Base-by-base conservation (phyloP, 2,329 filamentous ascomycete genomes). In the Lecanosticta acicola region DNA sequence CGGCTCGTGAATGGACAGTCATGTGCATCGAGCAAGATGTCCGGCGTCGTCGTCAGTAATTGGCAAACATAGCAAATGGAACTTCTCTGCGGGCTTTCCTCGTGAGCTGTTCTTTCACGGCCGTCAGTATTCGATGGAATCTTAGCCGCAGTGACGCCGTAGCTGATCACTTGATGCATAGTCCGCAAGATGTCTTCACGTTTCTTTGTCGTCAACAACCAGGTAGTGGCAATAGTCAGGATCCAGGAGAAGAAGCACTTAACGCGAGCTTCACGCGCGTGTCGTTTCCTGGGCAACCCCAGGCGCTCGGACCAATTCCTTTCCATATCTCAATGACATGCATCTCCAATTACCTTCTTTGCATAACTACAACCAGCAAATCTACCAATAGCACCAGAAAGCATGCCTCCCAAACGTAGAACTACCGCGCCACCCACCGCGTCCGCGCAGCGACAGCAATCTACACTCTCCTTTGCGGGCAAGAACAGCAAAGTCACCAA, bases 401-500 rank as follows among this genome's bases (percentile, higher is more conserved):
- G 14, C 38, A 74, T 74, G 72, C 65, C 72, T 41, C 70, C 72
- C 14, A 72, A 71, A 55, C 66, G 70, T 41, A 63, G 65, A 54
- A 56, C 61, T 36, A 60, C 67, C 48, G 59, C 70, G 33, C 59
- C 71, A 49, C 64, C 70, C 54, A 57, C 66, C 37, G 66, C 69
- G 46, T 74, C 76, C 57, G 64, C 71, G n/a, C 46, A 47, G 41
- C 47, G 48, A 26, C 56, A 57, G 35, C 78, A 82, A 64, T 70
- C 76, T 5, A 82, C 76, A n/a, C 76, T 84, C 56, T 77, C 79
- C 32, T 84, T 85, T 68, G 74, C 78, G 55, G 69, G 71, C 50
- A 70, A 73, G 44, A 43, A 51, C 41, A 58, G 54, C 49, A 55
- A 54, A 48, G 72, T 84, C 56, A 81, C 79, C 44, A 84, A 84